Percentiles rank a stretch among this genome's conserved stretches.
Conservation (phyloP, 768 basidiomycete genomes). For the Amylocystis lapponica region DNA sequence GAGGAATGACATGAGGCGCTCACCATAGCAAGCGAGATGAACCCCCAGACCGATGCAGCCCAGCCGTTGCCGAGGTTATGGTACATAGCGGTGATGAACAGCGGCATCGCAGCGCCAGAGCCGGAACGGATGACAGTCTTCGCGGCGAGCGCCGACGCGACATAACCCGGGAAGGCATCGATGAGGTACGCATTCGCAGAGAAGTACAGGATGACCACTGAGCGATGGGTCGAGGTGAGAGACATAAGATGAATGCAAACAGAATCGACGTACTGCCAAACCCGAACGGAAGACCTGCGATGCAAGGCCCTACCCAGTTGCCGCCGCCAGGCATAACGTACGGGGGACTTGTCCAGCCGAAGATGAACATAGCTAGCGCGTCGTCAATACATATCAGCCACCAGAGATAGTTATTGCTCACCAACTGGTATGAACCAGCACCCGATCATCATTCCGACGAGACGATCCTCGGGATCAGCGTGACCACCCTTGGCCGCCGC, state of each 20-base stretch:
- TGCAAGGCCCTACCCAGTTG: conserved; percentile 32
- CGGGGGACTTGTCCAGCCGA: conserved; percentile 37
- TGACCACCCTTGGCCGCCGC: conserved; percentile 29
- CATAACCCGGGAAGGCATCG: conserved; percentile 34
- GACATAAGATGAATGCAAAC: not conserved
- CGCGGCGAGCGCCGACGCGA: conserved; percentile 34
- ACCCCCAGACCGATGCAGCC: conserved; percentile 32
- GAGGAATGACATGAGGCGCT: conserved; percentile 3
- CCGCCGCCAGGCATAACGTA: conserved; percentile 29
- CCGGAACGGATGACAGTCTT: conserved; percentile 34
- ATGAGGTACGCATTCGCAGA: conserved; percentile 36
- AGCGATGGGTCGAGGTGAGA: not conserved
- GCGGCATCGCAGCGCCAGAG: conserved; percentile 30
- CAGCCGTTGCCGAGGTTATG: conserved; percentile 34
- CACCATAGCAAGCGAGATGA: conserved; percentile 31
- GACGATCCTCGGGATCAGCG: conserved; percentile 38
- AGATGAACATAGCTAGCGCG: conserved; percentile 37
- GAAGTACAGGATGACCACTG: conserved; percentile 34
- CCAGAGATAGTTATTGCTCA: conserved; percentile 2
- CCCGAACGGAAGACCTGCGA: conserved; percentile 33
- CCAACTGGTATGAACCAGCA: conserved; percentile 30
- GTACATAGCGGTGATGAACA: conserved; percentile 35
- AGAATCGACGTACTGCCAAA: conserved; percentile 23
- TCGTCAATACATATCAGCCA: not conserved
- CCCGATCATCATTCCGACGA: conserved; percentile 33